A percentile compares a stretch with the other conserved stretches of the same genome.
These are phyloP conservation scores for Cladosporium sp. DNA, from an alignment of 2,329 filamentous ascomycete genomes.

Conservation along the genomic window DNA sequence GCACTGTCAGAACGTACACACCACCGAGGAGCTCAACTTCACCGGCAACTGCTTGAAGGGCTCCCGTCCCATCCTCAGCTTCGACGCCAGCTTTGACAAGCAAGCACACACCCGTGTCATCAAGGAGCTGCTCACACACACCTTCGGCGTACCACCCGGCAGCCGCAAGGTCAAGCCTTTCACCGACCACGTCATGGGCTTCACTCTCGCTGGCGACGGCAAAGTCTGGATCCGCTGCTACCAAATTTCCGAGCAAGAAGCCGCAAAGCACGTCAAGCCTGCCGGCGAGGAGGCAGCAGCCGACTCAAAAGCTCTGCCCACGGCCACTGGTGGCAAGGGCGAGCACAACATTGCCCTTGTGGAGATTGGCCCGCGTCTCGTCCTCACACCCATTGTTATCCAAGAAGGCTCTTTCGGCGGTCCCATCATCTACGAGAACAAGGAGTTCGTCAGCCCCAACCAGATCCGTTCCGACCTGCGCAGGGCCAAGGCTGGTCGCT, in stretches of 20 bases:
- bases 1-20: constrained; percentile 75
- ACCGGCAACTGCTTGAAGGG: constrained; percentile 96
- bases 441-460: constrained; percentile 94
- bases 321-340: constrained; percentile 38
- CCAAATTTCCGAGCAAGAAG: constrained; percentile 81
- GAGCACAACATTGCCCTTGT: constrained; percentile 78
- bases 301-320: constrained; percentile 33
- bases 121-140: constrained; percentile 84
- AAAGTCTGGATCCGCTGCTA: constrained; percentile 97
- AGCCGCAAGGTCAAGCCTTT: constrained; percentile 92
- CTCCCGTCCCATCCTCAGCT: constrained; percentile 83
- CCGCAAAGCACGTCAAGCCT: constrained; percentile 44
- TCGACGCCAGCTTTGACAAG: constrained; percentile 70
- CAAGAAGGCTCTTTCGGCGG: constrained; percentile 93
- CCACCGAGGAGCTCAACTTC: constrained; percentile 95
- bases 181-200: constrained; percentile 89
- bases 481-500: constrained; percentile 69
- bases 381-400: constrained; percentile 90
- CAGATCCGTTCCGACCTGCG: constrained; percentile 81
- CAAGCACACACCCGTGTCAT: constrained; percentile 76
- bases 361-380: constrained; percentile 90
- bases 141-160: constrained; percentile 86
- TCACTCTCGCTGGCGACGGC: constrained; percentile 75
- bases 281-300: constrained; percentile 34
- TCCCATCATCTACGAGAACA: constrained; percentile 97